Percentiles rank a stretch among this genome's conserved stretches.
These are phyloP conservation scores for Panus rudis DNA, from an alignment of 768 basidiomycete genomes.

Conservation along the genomic window DNA sequence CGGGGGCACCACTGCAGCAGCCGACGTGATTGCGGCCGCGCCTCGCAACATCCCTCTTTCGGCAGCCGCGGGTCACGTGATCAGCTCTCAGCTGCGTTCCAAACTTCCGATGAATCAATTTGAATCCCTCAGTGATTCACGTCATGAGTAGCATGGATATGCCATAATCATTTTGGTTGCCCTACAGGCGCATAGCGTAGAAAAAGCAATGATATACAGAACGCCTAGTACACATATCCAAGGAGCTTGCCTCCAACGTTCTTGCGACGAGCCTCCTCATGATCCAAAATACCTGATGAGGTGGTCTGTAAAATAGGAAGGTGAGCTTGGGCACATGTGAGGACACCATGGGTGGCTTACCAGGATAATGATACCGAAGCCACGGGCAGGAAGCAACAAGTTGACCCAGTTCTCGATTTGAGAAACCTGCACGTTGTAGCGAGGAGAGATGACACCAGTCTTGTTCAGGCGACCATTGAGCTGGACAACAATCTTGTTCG, in stretches of 20 bases:
- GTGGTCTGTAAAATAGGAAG: constrained; percentile 58
- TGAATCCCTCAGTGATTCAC: too few species aligned
- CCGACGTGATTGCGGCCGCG: too few species aligned
- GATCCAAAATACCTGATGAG: constrained; percentile 96
- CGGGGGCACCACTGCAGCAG: too few species aligned
- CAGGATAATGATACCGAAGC: constrained; percentile 93
- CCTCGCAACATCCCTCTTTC: too few species aligned
- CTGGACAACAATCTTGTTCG: constrained; percentile 97
- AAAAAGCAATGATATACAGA: background rate
- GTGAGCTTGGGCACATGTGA: constrained; percentile 1
- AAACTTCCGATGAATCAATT: too few species aligned
- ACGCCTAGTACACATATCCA: constrained; percentile 79
- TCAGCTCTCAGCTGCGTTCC: too few species aligned
- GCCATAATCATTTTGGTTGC: constrained; percentile 1
- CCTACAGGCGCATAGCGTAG: too few species aligned
- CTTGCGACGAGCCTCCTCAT: constrained; percentile 98
- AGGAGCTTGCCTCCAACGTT: constrained; percentile 95
- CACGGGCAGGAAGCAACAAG: constrained; percentile 91
- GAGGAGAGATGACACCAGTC: constrained; percentile 99
- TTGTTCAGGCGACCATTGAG: constrained; percentile 99
- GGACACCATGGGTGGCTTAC: constrained; percentile 39
- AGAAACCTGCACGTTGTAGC: constrained; percentile 91
- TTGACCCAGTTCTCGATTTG: constrained; percentile 98
- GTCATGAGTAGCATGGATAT: background rate
- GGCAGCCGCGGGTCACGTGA: too few species aligned